A percentile compares a stretch with the other conserved stretches of the same genome.
Conservation (phyloP, 805 yeast genomes). For the Candida rishiriensis region DNA sequence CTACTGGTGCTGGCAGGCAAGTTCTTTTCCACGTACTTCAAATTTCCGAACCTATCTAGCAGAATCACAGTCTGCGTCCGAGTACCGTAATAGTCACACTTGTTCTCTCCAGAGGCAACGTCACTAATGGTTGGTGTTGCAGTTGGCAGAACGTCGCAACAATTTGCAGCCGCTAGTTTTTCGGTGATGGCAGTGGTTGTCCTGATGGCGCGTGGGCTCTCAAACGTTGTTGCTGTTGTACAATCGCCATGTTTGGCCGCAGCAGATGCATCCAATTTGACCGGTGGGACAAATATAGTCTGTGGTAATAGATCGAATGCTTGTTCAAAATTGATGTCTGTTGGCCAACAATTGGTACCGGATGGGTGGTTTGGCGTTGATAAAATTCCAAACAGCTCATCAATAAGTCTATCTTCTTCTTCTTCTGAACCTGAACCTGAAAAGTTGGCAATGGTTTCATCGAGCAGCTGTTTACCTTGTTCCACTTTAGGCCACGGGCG, state of each 20-base stretch:
- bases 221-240: no score
- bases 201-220: no score
- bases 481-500: conserved; percentile 75
- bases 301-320: conserved; percentile 43
- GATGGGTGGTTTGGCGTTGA: conserved; percentile 33
- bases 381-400: conserved; percentile 50
- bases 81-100: conserved; percentile 63
- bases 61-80: conserved; percentile 79
- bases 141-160: no score
- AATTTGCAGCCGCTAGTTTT: no score
- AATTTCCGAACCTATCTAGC: conserved; percentile 43
- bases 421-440: conserved; percentile 13
- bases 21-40: conserved; percentile 60
- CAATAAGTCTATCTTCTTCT: conserved; percentile 38
- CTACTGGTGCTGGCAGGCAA: conserved; percentile 43
- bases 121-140: not conserved
- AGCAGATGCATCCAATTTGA: conserved; percentile 27
- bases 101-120: conserved; percentile 42
- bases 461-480: conserved; percentile 60
- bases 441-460: conserved; percentile 29
- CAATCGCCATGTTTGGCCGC: conserved; percentile 1
- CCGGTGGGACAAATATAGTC: conserved; percentile 72
- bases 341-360: conserved; percentile 11
- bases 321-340: conserved; percentile 22
- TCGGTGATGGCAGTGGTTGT: no score